Evolutionary conservation across 108 stramenopile species (phyloP).

Genomic region (Skeletonema costatum): DNA sequence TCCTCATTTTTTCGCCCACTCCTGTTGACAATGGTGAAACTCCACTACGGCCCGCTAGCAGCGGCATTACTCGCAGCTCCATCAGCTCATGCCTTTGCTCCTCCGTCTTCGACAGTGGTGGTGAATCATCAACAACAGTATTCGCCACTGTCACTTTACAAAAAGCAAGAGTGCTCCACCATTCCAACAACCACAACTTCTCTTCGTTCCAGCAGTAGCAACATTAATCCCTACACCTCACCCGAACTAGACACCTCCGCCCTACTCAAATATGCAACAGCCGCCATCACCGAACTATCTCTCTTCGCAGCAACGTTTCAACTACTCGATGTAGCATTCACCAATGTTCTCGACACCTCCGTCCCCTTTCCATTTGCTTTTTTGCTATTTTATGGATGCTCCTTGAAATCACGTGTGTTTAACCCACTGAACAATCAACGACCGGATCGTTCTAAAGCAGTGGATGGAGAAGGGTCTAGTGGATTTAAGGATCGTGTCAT

Average conservation of each 20-base stretch:
- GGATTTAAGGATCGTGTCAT: constrained; percentile 69
- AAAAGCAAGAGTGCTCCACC: not conserved
- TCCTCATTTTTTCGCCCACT: too few species aligned
- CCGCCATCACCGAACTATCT: constrained; percentile 24
- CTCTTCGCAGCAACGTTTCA: constrained; percentile 29
- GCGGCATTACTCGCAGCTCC: not conserved
- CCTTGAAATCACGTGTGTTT: constrained; percentile 58
- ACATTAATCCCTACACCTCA: constrained; percentile 25
- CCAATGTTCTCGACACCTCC: not conserved
- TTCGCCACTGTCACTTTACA: not conserved
- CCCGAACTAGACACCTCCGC: constrained; percentile 39
- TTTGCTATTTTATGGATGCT: constrained; percentile 34
- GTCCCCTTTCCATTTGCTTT: constrained; percentile 21
- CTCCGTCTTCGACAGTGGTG: not conserved
- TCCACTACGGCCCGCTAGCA: not conserved
- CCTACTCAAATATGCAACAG: constrained; percentile 26
- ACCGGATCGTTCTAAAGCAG: constrained; percentile 52
- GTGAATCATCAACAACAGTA: not conserved
- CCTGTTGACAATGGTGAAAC: not conserved
- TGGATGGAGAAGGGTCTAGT: constrained; percentile 24
- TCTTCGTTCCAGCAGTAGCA: not conserved
- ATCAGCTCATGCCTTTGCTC: not conserved
- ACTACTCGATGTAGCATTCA: constrained; percentile 18
- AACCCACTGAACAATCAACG: constrained; percentile 65
- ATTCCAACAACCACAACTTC: not conserved